These are phyloP conservation scores for Populus trichocarpa DNA, from an alignment of 441 rosid genomes.

Conservation along the genomic window DNA sequence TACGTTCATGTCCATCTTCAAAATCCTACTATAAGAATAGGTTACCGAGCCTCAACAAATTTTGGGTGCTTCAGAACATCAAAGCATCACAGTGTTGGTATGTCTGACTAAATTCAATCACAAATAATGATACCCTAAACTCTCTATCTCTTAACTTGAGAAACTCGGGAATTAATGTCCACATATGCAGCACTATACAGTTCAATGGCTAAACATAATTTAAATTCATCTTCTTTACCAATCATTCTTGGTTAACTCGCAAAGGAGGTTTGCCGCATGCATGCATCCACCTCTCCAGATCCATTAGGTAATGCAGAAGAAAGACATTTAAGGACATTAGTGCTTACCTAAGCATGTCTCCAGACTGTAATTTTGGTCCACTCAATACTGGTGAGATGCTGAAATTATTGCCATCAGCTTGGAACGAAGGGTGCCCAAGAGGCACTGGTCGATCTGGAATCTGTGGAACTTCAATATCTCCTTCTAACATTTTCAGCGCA, in stretches of 20 bases:
- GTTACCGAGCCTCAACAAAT: neutral
- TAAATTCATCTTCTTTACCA: neutral
- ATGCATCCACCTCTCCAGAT: slow-evolving; percentile 7
- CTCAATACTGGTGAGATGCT: slow-evolving; percentile 52
- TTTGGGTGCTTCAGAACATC: slow-evolving; percentile 16
- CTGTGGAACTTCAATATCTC: neutral
- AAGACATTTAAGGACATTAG: slow-evolving; percentile 10
- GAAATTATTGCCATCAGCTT: slow-evolving; percentile 31
- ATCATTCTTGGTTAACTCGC: neutral
- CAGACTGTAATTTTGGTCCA: slow-evolving; percentile 32
- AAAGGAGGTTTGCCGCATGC: neutral
- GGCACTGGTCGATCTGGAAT: slow-evolving; percentile 59
- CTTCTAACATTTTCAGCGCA: too few species aligned
- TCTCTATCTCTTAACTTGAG: neutral
- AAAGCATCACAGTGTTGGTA: neutral
- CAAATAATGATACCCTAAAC: too few species aligned
- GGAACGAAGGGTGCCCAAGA: slow-evolving; percentile 44
- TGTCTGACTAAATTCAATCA: neutral
- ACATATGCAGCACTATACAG: neutral
- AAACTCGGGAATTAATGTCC: neutral
- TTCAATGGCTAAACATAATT: neutral
- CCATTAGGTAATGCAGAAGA: neutral
- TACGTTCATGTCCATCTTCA: neutral
- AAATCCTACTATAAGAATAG: neutral
- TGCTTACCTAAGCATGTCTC: slow-evolving; percentile 61